These are phyloP conservation scores for Podaxis sp. DNA, from an alignment of 768 basidiomycete genomes.

Conservation along the genomic window DNA sequence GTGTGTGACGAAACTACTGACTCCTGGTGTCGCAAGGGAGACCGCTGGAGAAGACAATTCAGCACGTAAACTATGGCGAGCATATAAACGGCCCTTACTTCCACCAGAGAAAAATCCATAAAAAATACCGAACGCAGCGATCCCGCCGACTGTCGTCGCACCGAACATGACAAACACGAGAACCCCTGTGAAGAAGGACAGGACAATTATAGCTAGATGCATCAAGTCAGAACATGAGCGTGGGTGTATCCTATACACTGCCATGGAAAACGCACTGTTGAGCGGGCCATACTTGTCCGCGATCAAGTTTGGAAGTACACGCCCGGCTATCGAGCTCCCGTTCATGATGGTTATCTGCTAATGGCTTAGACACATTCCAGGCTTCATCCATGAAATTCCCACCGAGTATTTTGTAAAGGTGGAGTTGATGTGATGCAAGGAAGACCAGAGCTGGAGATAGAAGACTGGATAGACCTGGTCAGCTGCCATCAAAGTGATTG, in stretches of 20 bases:
- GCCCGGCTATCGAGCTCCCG: slow-evolving; percentile 54
- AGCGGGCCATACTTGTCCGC: slow-evolving; percentile 50
- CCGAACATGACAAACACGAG: slow-evolving; percentile 52
- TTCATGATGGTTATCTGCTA: slow-evolving; percentile 53
- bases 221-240: slow-evolving; percentile 1
- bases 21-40: slow-evolving; percentile 39
- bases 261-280: slow-evolving; percentile 35
- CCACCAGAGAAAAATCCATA: slow-evolving; percentile 60
- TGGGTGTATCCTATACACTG: background rate
- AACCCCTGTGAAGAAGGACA: slow-evolving; percentile 38
- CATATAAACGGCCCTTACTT: slow-evolving; percentile 31
- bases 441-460: slow-evolving; percentile 51
- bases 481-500: background rate
- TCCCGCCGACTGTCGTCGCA: slow-evolving; percentile 40
- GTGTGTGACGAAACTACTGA: slow-evolving; percentile 37
- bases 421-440: slow-evolving; percentile 36
- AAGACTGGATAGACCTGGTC: slow-evolving; percentile 34
- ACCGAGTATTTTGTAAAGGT: slow-evolving; percentile 47
- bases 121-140: slow-evolving; percentile 43
- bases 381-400: slow-evolving; percentile 1
- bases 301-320: slow-evolving; percentile 54
- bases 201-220: slow-evolving; percentile 42
- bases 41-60: slow-evolving; percentile 30
- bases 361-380: background rate
- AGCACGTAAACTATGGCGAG: background rate